Evolutionary conservation across 148 eudicot genomes (phyloP).

Genomic region (Camellia japonica): DNA sequence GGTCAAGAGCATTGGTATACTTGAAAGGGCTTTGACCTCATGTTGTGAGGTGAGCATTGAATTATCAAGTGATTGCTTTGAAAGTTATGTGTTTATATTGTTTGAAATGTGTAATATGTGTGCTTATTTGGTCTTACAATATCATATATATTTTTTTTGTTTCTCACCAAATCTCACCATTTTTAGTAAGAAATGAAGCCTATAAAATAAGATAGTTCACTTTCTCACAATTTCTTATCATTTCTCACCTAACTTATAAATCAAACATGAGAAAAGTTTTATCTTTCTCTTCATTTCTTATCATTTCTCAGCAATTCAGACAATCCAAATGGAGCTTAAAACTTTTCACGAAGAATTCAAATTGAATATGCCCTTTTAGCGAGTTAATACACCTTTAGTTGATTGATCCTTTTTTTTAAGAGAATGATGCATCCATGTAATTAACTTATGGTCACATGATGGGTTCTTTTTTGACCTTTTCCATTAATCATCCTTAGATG

Average conservation of each 20-base stretch:
- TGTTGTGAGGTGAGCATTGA: slow-evolving; percentile 74
- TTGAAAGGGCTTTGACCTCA: slow-evolving; percentile 59
- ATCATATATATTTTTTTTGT: not conserved
- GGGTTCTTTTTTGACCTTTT: not conserved
- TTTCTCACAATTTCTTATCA: too few relatives aligned
- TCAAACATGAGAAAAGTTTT: too few relatives aligned
- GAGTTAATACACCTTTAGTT: not conserved
- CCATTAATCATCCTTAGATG: not conserved
- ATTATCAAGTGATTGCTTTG: not conserved
- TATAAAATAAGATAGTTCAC: too few relatives aligned
- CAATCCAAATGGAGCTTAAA: too few relatives aligned
- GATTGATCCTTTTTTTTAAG: not conserved
- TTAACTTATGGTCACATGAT: not conserved
- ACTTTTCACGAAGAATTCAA: too few relatives aligned
- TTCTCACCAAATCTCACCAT: too few relatives aligned
- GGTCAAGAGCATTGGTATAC: slow-evolving; percentile 56
- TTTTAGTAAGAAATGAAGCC: too few relatives aligned
- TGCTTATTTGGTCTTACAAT: not conserved
- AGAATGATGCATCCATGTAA: not conserved
- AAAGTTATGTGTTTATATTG: not conserved
- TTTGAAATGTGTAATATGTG: not conserved
- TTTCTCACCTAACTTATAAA: too few relatives aligned
- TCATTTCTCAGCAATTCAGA: too few relatives aligned
- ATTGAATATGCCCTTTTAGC: not conserved
- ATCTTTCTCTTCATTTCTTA: too few relatives aligned